Conservation (phyloP, 768 basidiomycete species). For the Dioszegia aurantiaca region DNA sequence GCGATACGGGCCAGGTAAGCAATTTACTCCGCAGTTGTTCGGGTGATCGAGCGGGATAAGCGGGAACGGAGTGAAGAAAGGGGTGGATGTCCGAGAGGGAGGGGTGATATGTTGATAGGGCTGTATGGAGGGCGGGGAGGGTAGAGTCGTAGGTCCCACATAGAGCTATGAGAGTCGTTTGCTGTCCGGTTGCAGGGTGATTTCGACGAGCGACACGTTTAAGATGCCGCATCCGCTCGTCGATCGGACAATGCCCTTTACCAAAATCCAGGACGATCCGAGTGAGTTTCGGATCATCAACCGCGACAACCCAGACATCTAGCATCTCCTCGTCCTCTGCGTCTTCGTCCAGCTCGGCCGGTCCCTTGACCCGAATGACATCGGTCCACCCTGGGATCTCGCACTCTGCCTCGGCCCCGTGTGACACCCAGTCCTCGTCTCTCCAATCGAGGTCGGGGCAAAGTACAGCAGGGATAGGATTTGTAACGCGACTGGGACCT, state of each 20-base stretch:
- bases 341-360: constrained; percentile 36
- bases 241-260: constrained; percentile 29
- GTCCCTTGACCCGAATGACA: constrained; percentile 36
- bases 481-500: constrained; percentile 1
- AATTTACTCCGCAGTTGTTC: constrained; percentile 67
- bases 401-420: neutral
- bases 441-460: constrained; percentile 33
- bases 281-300: constrained; percentile 37
- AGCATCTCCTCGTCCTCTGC: constrained; percentile 34
- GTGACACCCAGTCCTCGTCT: constrained; percentile 26
- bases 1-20: constrained; percentile 69
- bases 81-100: constrained; percentile 20
- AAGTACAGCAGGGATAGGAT: constrained; percentile 15
- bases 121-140: constrained; percentile 6
- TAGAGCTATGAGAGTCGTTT: constrained; percentile 27
- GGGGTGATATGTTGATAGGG: constrained; percentile 8
- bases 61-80: constrained; percentile 58
- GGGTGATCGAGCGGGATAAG: constrained; percentile 64
- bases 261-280: constrained; percentile 34
- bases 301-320: constrained; percentile 41
- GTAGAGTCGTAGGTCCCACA: constrained; percentile 17
- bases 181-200: constrained; percentile 3
- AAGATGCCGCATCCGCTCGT: constrained; percentile 33
- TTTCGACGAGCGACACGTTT: constrained; percentile 37
- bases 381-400: constrained; percentile 20